These are phyloP conservation scores for Yarrowia bubula DNA, from an alignment of 805 yeast genomes.

Conservation along the genomic window DNA sequence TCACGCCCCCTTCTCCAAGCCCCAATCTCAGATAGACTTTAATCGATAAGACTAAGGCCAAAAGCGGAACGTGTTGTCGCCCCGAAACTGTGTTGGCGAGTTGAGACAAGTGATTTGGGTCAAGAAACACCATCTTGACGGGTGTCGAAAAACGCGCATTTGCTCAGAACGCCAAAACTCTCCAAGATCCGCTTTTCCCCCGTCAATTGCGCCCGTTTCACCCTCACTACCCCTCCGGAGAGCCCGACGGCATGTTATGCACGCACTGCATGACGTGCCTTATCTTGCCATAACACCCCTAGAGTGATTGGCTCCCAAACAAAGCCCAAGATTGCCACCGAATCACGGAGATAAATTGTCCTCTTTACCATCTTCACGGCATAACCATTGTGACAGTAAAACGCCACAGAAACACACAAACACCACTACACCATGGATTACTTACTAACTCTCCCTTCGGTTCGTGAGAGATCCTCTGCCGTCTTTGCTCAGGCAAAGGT, in stretches of 20 bases:
- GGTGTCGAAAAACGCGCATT: too few species aligned
- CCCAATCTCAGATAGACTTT: conserved; percentile 3
- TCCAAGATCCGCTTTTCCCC: too few species aligned
- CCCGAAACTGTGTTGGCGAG: too few species aligned
- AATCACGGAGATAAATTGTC: neutral
- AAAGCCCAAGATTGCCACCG: too few species aligned
- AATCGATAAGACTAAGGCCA: conserved; percentile 1
- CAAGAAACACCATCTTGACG: too few species aligned
- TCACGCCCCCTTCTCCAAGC: neutral
- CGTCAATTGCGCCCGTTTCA: neutral
- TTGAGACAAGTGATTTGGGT: too few species aligned
- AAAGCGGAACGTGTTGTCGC: neutral
- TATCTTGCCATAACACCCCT: neutral
- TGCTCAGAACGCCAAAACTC: too few species aligned
- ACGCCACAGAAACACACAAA: neutral
- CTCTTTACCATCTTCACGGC: conserved; percentile 17
- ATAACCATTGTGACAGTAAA: too few species aligned
- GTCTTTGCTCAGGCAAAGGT: conserved; percentile 45
- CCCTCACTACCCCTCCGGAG: conserved; percentile 1
- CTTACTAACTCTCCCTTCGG: conserved; percentile 53
- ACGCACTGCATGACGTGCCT: conserved; percentile 16
- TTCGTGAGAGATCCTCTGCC: conserved; percentile 50
- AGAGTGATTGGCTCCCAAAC: too few species aligned
- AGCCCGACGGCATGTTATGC: conserved; percentile 17
- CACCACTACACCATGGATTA: conserved; percentile 35